Conservation (phyloP, 2,329 filamentous ascomycete genomes). For the Sclerotinia spermophila region DNA sequence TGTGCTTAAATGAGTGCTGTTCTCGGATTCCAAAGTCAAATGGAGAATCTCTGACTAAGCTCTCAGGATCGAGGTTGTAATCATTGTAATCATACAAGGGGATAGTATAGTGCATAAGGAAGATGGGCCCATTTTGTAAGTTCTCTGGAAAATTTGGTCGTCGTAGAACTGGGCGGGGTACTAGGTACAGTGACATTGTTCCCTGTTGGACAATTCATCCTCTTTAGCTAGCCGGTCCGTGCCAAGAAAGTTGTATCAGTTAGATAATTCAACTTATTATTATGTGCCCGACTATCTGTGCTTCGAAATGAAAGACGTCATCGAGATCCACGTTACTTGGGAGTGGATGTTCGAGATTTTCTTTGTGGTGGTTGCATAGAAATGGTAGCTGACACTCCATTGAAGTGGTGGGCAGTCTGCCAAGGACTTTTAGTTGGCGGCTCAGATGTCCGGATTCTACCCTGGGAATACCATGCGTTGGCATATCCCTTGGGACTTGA, state of each 20-base stretch:
- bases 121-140: not conserved
- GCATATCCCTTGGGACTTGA: not conserved
- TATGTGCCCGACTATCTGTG: too few relatives aligned
- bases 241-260: not conserved
- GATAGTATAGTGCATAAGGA: not conserved
- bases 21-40: not conserved
- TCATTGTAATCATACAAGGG: not conserved
- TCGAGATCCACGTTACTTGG: not conserved
- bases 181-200: not conserved
- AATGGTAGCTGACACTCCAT: not conserved
- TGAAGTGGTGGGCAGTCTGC: not conserved
- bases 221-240: not conserved
- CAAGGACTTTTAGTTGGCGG: not conserved
- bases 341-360: not conserved
- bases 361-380: not conserved
- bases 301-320: not conserved
- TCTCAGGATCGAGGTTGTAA: not conserved
- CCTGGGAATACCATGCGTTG: not conserved
- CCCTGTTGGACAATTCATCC: not conserved
- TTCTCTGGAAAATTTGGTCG: too few relatives aligned
- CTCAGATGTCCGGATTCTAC: not conserved
- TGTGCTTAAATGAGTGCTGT: too few relatives aligned
- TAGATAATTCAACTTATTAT: not conserved
- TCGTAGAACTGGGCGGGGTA: not conserved
- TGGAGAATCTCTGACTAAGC: not conserved